A percentile compares a stretch with the other conserved stretches of the same genome.
Conservation (phyloP, 2,329 filamentous ascomycete species). For the Arthrobotrys megalospora region DNA sequence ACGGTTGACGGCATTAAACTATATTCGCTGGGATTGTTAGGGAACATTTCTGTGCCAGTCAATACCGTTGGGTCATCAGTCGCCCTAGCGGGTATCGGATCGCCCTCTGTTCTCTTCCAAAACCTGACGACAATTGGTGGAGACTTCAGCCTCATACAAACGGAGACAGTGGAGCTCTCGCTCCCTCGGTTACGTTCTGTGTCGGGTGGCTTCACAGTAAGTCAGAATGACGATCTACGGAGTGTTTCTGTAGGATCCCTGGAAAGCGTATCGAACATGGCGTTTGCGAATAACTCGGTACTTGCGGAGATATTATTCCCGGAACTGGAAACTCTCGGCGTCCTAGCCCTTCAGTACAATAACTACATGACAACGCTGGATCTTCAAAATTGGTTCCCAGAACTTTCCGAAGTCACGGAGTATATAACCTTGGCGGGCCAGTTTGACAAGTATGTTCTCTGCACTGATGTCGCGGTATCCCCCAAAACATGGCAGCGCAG, state of each 20-base stretch:
- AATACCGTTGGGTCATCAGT: constrained; percentile 2
- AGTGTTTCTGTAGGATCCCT: constrained; percentile 8
- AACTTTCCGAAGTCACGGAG: constrained; percentile 19
- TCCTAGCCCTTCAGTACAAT: constrained; percentile 26
- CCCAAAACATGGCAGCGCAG: background rate
- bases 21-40: constrained; percentile 2
- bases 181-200: constrained; percentile 25
- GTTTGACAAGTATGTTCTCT: constrained; percentile 22
- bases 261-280: constrained; percentile 17
- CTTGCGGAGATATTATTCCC: constrained; percentile 24
- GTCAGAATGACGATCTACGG: constrained; percentile 19
- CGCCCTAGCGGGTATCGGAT: constrained; percentile 21
- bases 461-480: too few relatives aligned
- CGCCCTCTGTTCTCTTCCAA: constrained; percentile 10
- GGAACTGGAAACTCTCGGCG: constrained; percentile 1
- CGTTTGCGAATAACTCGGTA: constrained; percentile 32
- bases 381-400: constrained; percentile 34
- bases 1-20: background rate
- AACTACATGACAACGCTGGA: constrained; percentile 25
- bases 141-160: constrained; percentile 32
- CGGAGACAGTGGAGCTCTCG: constrained; percentile 17
- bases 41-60: constrained; percentile 20
- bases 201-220: constrained; percentile 12
- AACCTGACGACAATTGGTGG: constrained; percentile 11
- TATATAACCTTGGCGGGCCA: constrained; percentile 32